Base-by-base conservation (phyloP, 1,139 yeast species). In the Geotrichum citri-aurantii region DNA sequence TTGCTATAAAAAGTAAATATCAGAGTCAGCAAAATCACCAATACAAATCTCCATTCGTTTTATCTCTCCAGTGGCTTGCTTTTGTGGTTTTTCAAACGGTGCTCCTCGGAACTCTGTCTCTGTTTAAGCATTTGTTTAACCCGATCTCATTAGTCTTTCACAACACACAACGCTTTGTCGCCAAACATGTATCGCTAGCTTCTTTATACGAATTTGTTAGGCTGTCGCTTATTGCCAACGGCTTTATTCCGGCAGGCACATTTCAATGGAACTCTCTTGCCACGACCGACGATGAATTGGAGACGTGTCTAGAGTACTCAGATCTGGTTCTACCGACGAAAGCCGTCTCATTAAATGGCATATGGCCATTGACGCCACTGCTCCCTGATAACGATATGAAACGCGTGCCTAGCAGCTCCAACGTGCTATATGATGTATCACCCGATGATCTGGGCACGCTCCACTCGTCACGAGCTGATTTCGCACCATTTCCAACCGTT, bases 221-320 rank as follows among this genome's bases (percentile, higher is more conserved):
- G 29, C 37, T 50, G 10, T 50, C 58, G 3, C 47, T 55, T 8
- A 24, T 50, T 10, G 58, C 54, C 14, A 17, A 50, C 40, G 58
- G 54, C 1, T 31, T 50, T 24, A 21, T 40, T 29, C 26, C 27
- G 10, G 50, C 47, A 2, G 37, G 21, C 26, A 12, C 21, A 6
- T 14, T 40, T 12, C 11, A 46, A 8, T 48, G 48, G 23, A 19
- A 54, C 4, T 27, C 51, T 14, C 47, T 51, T 17, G n/a, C 24
- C 23, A 26, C 33, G 19, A 46, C 50, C 19, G 58, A 56, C 40
- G 58, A 56, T 7, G 55, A 56, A 40, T 52, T 56, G 48, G 58
- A 56, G 37, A 56, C 49, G 12, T 56, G 58, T 27, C 31, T 56
- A 2, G 58, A 55, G 17, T 55, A 44, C n/a, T 23, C 54, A 2